Percentiles rank a stretch among this genome's conserved stretches.
Evolutionary conservation across 768 basidiomycete species (phyloP).

Genomic region (Cystoderma amianthinum): DNA sequence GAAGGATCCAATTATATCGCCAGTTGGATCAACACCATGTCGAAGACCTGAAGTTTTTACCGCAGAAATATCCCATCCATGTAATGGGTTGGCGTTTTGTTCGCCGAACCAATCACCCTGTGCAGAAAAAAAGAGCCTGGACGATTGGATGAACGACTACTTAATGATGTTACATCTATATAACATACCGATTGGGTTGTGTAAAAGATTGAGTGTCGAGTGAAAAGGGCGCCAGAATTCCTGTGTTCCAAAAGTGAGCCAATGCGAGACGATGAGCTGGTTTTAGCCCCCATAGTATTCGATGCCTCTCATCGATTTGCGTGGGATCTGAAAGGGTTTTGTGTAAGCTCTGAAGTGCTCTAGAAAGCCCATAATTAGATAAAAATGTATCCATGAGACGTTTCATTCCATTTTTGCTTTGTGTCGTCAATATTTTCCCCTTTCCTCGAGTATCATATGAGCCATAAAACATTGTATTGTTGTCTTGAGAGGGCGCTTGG

Average conservation of each 20-base stretch:
- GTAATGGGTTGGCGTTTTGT: constrained; percentile 35
- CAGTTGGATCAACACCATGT: constrained; percentile 21
- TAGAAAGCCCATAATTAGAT: constrained; percentile 19
- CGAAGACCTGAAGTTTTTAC: constrained; percentile 29
- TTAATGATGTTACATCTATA: background rate
- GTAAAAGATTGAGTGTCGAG: constrained; percentile 23
- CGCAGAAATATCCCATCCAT: constrained; percentile 40
- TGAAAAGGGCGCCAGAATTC: constrained; percentile 30
- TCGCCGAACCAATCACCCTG: constrained; percentile 37
- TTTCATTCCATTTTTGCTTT: constrained; percentile 26
- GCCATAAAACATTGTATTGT: constrained; percentile 30
- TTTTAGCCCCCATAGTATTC: constrained; percentile 26
- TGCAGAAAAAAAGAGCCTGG: constrained; percentile 36
- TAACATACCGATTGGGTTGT: constrained; percentile 30
- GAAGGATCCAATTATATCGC: constrained; percentile 32
- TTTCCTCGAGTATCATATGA: constrained; percentile 23
- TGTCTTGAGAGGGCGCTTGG: constrained; percentile 17
- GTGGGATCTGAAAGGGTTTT: constrained; percentile 25
- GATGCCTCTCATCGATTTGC: constrained; percentile 33
- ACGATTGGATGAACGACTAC: background rate
- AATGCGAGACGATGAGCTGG: constrained; percentile 33
- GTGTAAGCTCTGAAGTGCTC: constrained; percentile 19
- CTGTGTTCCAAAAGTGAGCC: constrained; percentile 28
- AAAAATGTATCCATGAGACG: constrained; percentile 31
- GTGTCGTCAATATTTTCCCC: constrained; percentile 27